Conservation (phyloP, 306 rosid species). For the Clitoria ternatea region DNA sequence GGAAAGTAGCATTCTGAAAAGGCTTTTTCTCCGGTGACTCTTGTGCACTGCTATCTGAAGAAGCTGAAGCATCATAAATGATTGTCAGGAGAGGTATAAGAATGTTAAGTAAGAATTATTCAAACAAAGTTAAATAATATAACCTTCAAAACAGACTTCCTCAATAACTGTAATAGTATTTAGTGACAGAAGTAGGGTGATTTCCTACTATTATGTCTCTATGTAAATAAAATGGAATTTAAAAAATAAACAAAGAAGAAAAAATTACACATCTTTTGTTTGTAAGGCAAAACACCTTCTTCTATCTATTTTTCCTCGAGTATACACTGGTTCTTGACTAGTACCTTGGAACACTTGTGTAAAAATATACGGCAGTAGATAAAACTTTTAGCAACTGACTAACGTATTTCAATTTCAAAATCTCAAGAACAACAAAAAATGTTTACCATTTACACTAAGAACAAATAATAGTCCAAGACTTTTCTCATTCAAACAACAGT, state of each 20-base stretch:
- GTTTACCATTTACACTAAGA: neutral
- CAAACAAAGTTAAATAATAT: neutral
- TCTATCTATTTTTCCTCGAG: neutral
- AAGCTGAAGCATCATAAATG: conserved; percentile 35
- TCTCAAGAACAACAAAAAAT: neutral
- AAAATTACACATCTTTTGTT: conserved; percentile 8
- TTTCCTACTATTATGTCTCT: neutral
- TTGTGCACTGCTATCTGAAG: conserved; percentile 41
- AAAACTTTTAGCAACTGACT: neutral
- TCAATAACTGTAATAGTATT: neutral
- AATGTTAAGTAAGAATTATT: neutral
- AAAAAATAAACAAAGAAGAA: neutral
- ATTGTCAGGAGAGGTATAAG: neutral
- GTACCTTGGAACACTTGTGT: neutral
- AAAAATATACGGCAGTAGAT: neutral
- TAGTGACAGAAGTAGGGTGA: neutral
- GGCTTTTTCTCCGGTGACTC: conserved; percentile 47
- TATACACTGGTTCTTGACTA: neutral
- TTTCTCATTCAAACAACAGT: neutral
- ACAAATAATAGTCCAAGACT: neutral
- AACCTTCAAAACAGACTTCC: neutral
- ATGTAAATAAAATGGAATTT: neutral
- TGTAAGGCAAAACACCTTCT: neutral
- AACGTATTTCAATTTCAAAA: neutral
- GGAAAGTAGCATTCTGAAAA: conserved; percentile 56